Evolutionary conservation across 208 protist species (phyloP).

Genomic region (Trichomonas tenax): DNA sequence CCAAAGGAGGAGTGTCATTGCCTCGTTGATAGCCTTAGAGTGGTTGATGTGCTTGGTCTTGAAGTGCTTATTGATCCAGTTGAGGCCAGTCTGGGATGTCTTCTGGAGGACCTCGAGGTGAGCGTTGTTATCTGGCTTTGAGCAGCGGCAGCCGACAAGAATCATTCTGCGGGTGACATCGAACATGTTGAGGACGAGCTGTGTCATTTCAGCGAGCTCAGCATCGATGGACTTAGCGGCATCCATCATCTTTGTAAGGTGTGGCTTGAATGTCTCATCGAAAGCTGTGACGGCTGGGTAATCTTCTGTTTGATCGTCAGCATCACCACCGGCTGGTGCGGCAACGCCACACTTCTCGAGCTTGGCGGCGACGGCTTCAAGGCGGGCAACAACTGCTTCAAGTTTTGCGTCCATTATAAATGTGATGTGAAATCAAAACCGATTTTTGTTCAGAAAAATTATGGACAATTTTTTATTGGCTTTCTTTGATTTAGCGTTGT

Average conservation of each 20-base stretch:
- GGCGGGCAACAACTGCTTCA: not conserved
- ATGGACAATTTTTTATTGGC: not conserved
- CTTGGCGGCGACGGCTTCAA: not conserved
- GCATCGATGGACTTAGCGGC: not conserved
- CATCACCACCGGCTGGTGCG: not conserved
- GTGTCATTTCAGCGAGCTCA: not conserved
- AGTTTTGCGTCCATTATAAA: not conserved
- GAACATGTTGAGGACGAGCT: not conserved
- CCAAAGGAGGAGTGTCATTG: not conserved
- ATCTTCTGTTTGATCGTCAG: constrained; percentile 2
- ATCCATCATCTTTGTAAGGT: not conserved
- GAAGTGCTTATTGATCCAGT: not conserved
- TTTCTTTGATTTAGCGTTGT: not conserved
- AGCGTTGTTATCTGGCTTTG: not conserved
- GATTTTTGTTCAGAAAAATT: not conserved
- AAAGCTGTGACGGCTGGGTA: not conserved
- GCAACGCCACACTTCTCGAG: not conserved
- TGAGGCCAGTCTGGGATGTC: not conserved
- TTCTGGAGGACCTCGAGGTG: not conserved
- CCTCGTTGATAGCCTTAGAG: not conserved
- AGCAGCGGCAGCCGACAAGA: not conserved
- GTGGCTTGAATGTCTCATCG: not conserved
- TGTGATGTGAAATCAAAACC: not conserved
- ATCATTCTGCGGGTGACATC: not conserved
- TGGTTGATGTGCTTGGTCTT: not conserved